Evolutionary conservation across 1,284 basidiomycete genomes (phyloP).

Genomic region (Sanghuangporus sanghuang): DNA sequence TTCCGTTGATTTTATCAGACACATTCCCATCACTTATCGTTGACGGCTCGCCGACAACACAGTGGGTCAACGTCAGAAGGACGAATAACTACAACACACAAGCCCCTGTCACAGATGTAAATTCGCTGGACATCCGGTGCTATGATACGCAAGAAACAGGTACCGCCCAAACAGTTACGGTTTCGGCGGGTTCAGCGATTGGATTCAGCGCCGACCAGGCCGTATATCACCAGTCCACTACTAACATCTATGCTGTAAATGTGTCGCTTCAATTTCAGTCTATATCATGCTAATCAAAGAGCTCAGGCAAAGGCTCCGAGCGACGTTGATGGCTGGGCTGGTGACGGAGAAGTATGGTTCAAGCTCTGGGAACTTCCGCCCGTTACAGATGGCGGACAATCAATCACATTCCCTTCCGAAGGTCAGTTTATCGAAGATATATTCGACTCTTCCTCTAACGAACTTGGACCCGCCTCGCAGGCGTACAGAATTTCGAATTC

Average conservation of each 20-base stretch:
- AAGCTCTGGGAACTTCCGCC: constrained; percentile 27
- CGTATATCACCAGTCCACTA: constrained; percentile 37
- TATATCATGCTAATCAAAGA: neutral
- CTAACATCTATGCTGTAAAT: constrained; percentile 33
- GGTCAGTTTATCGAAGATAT: constrained; percentile 8
- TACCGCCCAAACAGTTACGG: constrained; percentile 31
- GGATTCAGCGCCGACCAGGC: constrained; percentile 30
- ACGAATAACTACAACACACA: constrained; percentile 41
- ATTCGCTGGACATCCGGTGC: constrained; percentile 35
- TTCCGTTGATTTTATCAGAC: constrained; percentile 25
- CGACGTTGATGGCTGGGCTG: constrained; percentile 32
- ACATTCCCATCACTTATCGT: constrained; percentile 38
- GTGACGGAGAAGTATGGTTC: constrained; percentile 37
- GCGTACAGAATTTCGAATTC: constrained; percentile 24
- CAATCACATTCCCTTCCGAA: constrained; percentile 21
- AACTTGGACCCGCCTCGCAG: constrained; percentile 9
- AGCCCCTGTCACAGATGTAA: constrained; percentile 34
- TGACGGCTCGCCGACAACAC: constrained; percentile 31
- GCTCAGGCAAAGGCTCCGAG: constrained; percentile 29
- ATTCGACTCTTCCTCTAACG: neutral
- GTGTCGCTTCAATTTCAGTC: neutral
- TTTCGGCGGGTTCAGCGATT: constrained; percentile 31
- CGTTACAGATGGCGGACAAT: constrained; percentile 20
- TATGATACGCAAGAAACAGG: constrained; percentile 31
- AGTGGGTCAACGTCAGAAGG: constrained; percentile 37